These are phyloP conservation scores for Turnera subulata DNA, from an alignment of 345 rosid genomes.

Conservation along the genomic window DNA sequence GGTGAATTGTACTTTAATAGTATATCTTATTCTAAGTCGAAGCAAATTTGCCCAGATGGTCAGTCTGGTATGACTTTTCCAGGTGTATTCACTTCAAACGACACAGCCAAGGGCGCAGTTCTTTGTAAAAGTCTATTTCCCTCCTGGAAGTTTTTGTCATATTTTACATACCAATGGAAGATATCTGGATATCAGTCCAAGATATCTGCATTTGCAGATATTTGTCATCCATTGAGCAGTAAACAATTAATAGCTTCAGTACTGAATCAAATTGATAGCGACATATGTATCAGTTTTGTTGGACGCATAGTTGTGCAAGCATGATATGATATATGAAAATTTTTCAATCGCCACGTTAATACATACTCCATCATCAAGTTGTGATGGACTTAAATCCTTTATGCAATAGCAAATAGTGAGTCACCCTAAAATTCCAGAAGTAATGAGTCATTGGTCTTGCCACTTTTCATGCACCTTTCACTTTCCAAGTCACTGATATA, in stretches of 20 bases:
- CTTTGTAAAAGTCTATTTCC: neutral
- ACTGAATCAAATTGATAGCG: too few relatives aligned
- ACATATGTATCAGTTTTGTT: too few relatives aligned
- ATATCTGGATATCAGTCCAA: too few relatives aligned
- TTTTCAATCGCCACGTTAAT: neutral
- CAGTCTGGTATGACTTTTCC: neutral
- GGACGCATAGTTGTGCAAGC: too few relatives aligned
- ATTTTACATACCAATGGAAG: neutral
- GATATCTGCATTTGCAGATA: neutral
- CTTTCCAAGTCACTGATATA: conserved; percentile 64
- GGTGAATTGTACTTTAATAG: too few relatives aligned
- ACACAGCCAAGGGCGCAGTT: too few relatives aligned
- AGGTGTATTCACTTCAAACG: neutral
- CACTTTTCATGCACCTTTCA: neutral
- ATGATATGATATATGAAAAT: too few relatives aligned
- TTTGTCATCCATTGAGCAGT: too few relatives aligned
- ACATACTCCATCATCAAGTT: neutral
- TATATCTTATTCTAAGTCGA: too few relatives aligned
- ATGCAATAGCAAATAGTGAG: conserved; percentile 9
- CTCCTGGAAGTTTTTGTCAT: neutral
- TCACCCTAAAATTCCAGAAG: neutral
- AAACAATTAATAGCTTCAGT: too few relatives aligned
- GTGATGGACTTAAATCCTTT: neutral
- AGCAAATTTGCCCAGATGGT: too few relatives aligned
- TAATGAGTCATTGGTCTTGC: neutral